Evolutionary conservation across 2,329 filamentous ascomycete genomes (phyloP), one percentile per base, ranked within the genome.

Genomic region (Clarireedia hainanense): DNA sequence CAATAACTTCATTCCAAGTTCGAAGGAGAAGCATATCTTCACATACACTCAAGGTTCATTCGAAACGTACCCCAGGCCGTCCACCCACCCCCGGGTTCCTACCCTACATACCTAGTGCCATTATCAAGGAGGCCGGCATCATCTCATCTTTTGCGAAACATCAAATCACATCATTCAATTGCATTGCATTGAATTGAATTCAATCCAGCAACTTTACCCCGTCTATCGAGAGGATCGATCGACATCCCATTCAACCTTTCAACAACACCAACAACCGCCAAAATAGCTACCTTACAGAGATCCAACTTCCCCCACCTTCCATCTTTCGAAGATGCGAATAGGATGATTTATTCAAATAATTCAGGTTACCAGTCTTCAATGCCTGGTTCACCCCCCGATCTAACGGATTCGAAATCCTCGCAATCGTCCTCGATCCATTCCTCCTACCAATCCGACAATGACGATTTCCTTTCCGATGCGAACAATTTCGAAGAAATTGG

Each of bases 401-500:
- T 95, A 73, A 89, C 87, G 49, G 80, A 79, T 63, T 95, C 89
- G 58, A 95, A 92, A 72, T 94, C 89, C 60, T 95, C 89, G 62
- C 95, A 94, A 72, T 91, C 90, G 27, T 95, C 89, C 5, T 95
- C 90, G 50, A 88, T 92, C 66, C 86, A 86, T 64, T 95, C 91
- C 39, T 85, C 87, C 56, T 84, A 81, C 59, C 86, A 85, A 52
- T 75, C 83, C 65, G 86, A 90, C 65, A 88, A 89, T 64, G 83
- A 85, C 66, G 81, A 79, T 63, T 79, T 84, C 50, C 75, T 88
- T 47, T 79, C 83, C 52, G 89, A 95, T 67, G 81, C 86, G 57
- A 84, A 83, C 61, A 85, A 96, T 70, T 96, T 96, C 66, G 92
- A 97, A 70, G 92, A 96, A 62, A 96, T 96, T 69, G 89, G 88